These are phyloP conservation scores for Buxus sempervirens DNA, from an alignment of 164 flowering plant species.

Conservation along the genomic window DNA sequence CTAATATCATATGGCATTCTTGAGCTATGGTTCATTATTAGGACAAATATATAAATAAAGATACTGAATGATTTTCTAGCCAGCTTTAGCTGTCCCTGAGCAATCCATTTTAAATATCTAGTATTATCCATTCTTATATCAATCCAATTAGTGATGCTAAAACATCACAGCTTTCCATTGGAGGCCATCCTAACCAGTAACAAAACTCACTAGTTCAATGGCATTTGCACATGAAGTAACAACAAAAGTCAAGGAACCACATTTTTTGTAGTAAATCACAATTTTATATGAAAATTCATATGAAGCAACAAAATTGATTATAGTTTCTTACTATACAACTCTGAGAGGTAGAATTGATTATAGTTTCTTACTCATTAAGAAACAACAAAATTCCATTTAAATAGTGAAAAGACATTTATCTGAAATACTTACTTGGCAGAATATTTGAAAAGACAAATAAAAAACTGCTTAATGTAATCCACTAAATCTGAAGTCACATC, in stretches of 20 bases:
- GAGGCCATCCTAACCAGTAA: not conserved
- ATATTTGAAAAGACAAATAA: constrained; percentile 64
- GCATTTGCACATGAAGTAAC: not conserved
- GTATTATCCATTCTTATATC: no score
- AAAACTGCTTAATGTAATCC: constrained; percentile 49
- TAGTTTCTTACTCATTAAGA: not conserved
- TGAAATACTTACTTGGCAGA: constrained; percentile 67
- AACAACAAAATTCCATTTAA: not conserved
- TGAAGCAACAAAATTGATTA: no score
- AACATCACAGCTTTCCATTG: not conserved
- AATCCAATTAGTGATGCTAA: no score
- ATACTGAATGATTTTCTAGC: no score
- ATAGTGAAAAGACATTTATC: not conserved
- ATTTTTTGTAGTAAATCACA: no score
- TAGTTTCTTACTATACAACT: no score
- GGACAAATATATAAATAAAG: no score
- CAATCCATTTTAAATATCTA: not conserved
- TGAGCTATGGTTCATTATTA: no score
- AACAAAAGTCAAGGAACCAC: not conserved
- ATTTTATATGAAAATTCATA: no score
- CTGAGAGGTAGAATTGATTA: no score
- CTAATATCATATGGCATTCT: no score
- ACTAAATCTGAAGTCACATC: constrained; percentile 71
- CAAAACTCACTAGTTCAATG: not conserved
- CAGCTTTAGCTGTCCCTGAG: not conserved